Base-by-base conservation (phyloP, 768 basidiomycete species). In the Rhodosporidiobolus odoratus region DNA sequence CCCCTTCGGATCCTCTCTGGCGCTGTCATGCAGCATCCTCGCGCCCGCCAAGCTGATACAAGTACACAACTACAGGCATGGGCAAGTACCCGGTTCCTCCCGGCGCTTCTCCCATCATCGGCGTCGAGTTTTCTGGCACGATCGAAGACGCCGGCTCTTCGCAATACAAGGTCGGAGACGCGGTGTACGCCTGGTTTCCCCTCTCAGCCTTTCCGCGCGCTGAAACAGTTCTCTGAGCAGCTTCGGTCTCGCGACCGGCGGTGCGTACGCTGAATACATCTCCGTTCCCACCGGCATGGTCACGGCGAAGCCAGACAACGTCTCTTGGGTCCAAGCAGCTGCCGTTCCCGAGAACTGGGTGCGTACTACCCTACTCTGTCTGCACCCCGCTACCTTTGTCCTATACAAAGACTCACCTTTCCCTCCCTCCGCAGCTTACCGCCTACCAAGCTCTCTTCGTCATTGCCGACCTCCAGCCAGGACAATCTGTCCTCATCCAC, bases 291-390 rank as follows among this genome's bases (percentile, higher is more conserved):
- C 86, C 68, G 85, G 84, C 4, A 85, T 90, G 80, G 78, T 95
- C 66, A 80, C 92, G 67, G 82, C 77, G 70, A 96, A 97, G 79
- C 91, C 92, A 12, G 77, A 79, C 35, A 80, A 87, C 78, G 81
- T 98, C 69, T 85, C 86, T 38, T 95, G 89, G 89, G 83, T 81
- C 0, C 87, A 96, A 77, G 92, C 91, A 15, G 92, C 93, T 21
- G 88, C 87, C 12, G 65, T 74, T 48, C 90, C 91, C 0, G 94
- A 98, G 81, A 87, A 85, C 69, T 94, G 88, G 81, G 81, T 96
- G 65, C 34, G 54, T 38, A 34, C 25, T 37, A 13, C 34, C 19
- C 34, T 37, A 16, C 7, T 25, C 7, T 23, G 5, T 27, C 30
- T 23, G n/a, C 19, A 21, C 16, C 9, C 35, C 25, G 3, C 53